Evolutionary conservation across 441 rosid species (phyloP), one percentile per base, ranked within the genome.

Genomic region (Gossypium trilobum): DNA sequence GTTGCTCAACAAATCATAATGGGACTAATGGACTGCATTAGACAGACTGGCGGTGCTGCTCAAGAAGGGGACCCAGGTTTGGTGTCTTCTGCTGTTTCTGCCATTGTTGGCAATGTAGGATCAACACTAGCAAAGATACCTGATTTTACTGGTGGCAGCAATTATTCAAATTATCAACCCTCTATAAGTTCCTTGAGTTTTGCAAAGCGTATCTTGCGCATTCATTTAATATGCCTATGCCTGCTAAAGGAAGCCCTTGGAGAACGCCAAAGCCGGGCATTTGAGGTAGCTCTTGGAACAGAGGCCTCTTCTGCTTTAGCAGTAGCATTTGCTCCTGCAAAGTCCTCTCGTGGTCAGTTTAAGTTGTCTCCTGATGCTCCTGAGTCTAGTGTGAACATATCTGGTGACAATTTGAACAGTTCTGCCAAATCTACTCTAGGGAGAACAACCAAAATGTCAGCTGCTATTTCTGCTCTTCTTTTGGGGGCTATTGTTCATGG

Each of bases 61-160:
- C 99, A 96, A 76, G 99, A 93, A 82, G 97, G 99, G 23, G 99
- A 96, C 73, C 98, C 99, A 0, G 86, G 90, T 70, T 84, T 96
- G 90, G 93, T 96, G 66, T 89, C 98, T 65, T 91, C 93, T 78
- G 95, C 97, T 16, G 89, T 96, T 81, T 87, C 97, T 65, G 97
- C 97, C 46, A 87, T 96, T 69, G 86, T 96, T 72, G 81, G 79
- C 73, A 96, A 83, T 81, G 82, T 89, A 25, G 96, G 93, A 46
- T 82, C 84, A 74, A 73, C 87, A 52, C 77, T 93, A 70, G 88
- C 88, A 39, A 90, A 83, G 78, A 83, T 89, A 77, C 89, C 86
- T 78, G 99, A 96, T 83, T 83, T 91, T 81, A 74, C 84, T 14
- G 68, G 61, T 52, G 87, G 87, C 65, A 81, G 74, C 76, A 83